Percentiles rank a stretch among this genome's conserved stretches.
These are phyloP conservation scores for Colletotrichum ledebouriae DNA, from an alignment of 2,329 filamentous ascomycete species.

Conservation along the genomic window DNA sequence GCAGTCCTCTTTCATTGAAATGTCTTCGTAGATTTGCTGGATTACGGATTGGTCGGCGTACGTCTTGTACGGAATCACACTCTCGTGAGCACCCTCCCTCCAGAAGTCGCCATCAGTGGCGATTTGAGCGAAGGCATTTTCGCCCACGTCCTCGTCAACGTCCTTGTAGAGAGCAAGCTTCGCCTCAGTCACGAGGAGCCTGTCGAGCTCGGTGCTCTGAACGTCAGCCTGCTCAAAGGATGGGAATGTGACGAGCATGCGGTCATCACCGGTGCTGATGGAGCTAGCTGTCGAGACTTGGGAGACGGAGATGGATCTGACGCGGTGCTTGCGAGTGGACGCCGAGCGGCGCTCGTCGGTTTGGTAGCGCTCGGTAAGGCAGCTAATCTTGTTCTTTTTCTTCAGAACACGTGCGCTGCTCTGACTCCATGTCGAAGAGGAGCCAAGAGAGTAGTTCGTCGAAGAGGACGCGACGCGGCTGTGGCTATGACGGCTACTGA, in stretches of 20 bases:
- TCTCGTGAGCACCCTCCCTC: conserved; percentile 1
- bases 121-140: background rate
- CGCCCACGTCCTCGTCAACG: background rate
- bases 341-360: background rate
- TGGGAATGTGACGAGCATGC: conserved; percentile 14
- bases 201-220: background rate
- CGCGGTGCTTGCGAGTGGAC: background rate
- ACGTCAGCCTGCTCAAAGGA: background rate
- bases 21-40: conserved; percentile 17
- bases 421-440: background rate
- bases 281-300: conserved; percentile 2
- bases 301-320: conserved; percentile 19
- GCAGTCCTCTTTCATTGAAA: background rate
- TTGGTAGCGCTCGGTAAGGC: background rate
- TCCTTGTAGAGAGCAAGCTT: conserved; percentile 16
- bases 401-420: conserved; percentile 2
- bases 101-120: background rate
- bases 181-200: conserved; percentile 1
- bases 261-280: background rate
- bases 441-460: background rate
- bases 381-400: background rate
- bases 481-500: background rate
- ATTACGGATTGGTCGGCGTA: conserved; percentile 9
- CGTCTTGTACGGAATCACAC: background rate
- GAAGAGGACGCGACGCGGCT: background rate